Percentiles rank a stretch among this genome's conserved stretches.
Evolutionary conservation across 2,329 filamentous ascomycete species (phyloP).

Genomic region (Cordyceps militaris): DNA sequence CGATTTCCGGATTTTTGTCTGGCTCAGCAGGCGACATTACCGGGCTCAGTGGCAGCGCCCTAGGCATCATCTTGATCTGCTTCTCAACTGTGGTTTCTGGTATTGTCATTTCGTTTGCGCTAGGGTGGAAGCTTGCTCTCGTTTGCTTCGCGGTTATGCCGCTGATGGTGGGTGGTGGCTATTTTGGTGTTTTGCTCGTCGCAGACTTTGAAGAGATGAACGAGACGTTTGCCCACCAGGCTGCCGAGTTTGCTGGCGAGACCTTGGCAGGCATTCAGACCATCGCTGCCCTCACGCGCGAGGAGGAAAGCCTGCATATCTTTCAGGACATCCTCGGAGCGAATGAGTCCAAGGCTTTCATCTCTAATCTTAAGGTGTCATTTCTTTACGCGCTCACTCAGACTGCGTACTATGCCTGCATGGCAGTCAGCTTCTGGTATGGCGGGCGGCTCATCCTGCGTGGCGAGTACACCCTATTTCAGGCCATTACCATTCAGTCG

Average conservation of each 20-base stretch:
- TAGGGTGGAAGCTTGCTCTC: background rate
- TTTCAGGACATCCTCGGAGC: background rate
- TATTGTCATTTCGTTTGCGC: background rate
- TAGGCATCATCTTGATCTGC: background rate
- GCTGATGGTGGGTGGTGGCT: background rate
- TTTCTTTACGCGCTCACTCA: conserved; percentile 1
- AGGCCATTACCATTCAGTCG: background rate
- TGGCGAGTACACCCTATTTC: background rate
- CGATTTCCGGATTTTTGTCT: background rate
- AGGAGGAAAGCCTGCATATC: background rate
- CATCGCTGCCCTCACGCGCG: background rate
- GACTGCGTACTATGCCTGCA: conserved; percentile 1
- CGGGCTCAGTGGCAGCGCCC: background rate
- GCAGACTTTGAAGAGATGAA: conserved; percentile 15
- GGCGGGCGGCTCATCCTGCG: conserved; percentile 5
- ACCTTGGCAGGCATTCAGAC: background rate
- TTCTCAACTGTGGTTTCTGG: background rate
- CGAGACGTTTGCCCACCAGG: background rate
- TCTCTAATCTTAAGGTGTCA: background rate
- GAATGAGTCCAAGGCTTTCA: background rate
- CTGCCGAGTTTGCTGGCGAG: background rate
- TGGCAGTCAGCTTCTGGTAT: conserved; percentile 14
- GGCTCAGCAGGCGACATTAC: background rate
- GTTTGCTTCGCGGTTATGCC: background rate
- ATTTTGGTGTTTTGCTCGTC: background rate